phyloP scores from a whole-genome alignment of 2,329 filamentous ascomycete genomes.

The Didymosphaeria variabile region DNA sequence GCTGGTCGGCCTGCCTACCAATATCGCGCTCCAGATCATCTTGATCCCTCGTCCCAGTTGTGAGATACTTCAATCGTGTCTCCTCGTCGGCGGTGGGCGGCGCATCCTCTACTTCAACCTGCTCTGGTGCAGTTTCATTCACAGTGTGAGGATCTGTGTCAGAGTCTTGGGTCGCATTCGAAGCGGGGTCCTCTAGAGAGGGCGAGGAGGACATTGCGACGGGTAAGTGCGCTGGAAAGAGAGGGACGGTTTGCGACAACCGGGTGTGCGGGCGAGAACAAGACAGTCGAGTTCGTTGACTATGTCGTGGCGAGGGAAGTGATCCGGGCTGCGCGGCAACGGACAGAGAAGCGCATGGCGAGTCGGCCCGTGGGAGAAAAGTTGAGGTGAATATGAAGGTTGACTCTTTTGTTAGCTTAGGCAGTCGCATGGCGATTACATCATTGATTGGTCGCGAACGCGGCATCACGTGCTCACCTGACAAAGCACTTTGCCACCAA shows the following conservation, averaged over 20 bases:
- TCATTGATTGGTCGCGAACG: conserved; percentile 10
- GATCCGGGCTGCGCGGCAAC: not conserved
- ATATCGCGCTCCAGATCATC: conserved; percentile 92
- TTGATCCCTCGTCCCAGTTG: conserved; percentile 72
- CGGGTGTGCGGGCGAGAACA: not conserved
- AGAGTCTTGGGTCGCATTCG: not conserved
- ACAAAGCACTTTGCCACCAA: not conserved
- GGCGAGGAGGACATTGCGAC: conserved; percentile 11
- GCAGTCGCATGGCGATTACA: conserved; percentile 9
- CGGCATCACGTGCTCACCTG: conserved; percentile 12
- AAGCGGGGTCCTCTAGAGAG: not conserved
- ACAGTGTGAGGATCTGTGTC: conserved; percentile 16
- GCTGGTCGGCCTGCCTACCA: conserved; percentile 68
- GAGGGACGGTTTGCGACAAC: not conserved
- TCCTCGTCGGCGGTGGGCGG: conserved; percentile 48
- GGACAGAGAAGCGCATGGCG: not conserved
- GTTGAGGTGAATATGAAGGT: conserved; percentile 6
- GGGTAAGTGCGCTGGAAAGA: not conserved
- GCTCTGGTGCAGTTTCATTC: conserved; percentile 17
- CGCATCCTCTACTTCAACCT: conserved; percentile 20
- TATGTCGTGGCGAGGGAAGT: not conserved
- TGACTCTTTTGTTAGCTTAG: conserved; percentile 10
- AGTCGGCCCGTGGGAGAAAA: not conserved
- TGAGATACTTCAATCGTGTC: conserved; percentile 50
- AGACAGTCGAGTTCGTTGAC: not conserved